Percentiles rank a stretch among this genome's conserved stretches.
Evolutionary conservation across 1,284 basidiomycete genomes (phyloP).

Genomic region (Sanghuangporus sanghuang): DNA sequence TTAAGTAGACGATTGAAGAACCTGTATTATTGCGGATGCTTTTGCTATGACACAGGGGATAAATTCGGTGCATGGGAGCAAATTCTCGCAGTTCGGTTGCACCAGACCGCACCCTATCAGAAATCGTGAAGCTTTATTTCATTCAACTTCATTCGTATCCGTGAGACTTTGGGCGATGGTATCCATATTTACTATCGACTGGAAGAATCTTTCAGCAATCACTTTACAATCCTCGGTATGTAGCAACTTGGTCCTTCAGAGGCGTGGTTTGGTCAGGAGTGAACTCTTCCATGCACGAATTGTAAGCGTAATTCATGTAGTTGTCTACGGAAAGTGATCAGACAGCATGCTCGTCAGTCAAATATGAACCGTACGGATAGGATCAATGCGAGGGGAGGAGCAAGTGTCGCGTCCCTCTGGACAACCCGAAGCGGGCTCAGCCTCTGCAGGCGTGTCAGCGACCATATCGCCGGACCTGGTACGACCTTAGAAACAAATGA

Average conservation of each 20-base stretch:
- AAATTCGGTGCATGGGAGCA: too few species aligned
- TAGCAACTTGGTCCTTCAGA: neutral
- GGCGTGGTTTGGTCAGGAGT: constrained; percentile 28
- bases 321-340: constrained; percentile 24
- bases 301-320: constrained; percentile 40
- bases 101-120: too few species aligned
- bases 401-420: constrained; percentile 44
- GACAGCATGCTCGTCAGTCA: neutral
- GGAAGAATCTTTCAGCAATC: neutral
- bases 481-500: constrained; percentile 28
- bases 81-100: too few species aligned
- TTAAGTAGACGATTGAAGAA: constrained; percentile 6
- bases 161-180: neutral
- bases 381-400: constrained; percentile 35
- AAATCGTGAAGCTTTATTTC: too few species aligned
- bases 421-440: constrained; percentile 39
- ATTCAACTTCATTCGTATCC: too few species aligned
- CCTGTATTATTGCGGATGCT: too few species aligned
- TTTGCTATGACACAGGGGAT: too few species aligned
- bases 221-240: neutral
- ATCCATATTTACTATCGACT: neutral
- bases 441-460: constrained; percentile 45
- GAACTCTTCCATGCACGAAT: constrained; percentile 44
- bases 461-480: constrained; percentile 36
- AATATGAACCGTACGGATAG: constrained; percentile 27